Conservation (phyloP, 139 green algal species). For the Nannochloris sp. region DNA sequence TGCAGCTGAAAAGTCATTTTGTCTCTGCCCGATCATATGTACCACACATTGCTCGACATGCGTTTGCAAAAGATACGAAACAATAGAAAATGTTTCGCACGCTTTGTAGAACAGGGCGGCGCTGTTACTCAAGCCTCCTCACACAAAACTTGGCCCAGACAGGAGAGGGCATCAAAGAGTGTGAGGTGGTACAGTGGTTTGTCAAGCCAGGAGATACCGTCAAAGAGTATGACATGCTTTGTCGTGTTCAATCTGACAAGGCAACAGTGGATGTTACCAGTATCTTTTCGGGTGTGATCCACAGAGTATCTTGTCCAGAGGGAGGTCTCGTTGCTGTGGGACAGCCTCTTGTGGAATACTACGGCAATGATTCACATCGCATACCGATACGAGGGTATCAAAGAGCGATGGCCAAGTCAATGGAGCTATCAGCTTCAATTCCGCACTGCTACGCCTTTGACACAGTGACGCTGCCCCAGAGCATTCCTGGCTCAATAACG, state of each 20-base stretch:
- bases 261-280: conserved; percentile 85
- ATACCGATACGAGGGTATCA: conserved; percentile 47
- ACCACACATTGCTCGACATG: too few relatives aligned
- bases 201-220: conserved; percentile 65
- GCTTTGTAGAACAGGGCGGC: too few relatives aligned
- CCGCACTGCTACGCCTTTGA: conserved; percentile 83
- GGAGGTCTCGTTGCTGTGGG: conserved; percentile 74
- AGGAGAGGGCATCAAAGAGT: conserved; percentile 90
- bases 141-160: conserved; percentile 52
- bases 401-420: conserved; percentile 68
- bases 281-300: conserved; percentile 50
- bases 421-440: conserved; percentile 51
- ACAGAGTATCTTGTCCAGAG: conserved; percentile 40
- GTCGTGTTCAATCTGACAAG: conserved; percentile 90
- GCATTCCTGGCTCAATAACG: not conserved
- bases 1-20: too few relatives aligned
- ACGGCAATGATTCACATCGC: conserved; percentile 9
- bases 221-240: conserved; percentile 70
- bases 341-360: conserved; percentile 59
- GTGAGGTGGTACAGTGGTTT: conserved; percentile 82
- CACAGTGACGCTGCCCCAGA: conserved; percentile 39
- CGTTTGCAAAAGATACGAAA: too few relatives aligned
- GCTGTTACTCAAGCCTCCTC: too few relatives aligned
- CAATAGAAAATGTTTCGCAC: too few relatives aligned
- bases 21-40: too few relatives aligned